Conservation (phyloP, 768 basidiomycete species). For the Lyophyllum semitale region DNA sequence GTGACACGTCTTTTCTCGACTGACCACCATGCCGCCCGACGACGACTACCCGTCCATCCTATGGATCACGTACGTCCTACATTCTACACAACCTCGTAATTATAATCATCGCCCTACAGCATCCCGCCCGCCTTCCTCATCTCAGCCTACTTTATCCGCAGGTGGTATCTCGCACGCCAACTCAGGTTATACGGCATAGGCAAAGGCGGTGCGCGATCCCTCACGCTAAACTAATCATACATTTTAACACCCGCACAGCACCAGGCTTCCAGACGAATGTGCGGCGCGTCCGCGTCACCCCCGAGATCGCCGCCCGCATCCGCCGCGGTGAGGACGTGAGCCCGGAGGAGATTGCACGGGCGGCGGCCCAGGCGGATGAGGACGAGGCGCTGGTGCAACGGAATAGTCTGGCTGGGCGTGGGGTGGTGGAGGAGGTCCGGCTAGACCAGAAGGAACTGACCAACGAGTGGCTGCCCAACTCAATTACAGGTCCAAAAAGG, state of each 20-base stretch:
- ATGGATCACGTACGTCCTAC: constrained; percentile 46
- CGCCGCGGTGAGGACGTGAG: constrained; percentile 53
- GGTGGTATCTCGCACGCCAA: constrained; percentile 49
- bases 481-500: constrained; percentile 45
- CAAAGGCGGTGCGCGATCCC: constrained; percentile 46
- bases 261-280: constrained; percentile 60
- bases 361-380: constrained; percentile 42
- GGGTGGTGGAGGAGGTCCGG: constrained; percentile 10
- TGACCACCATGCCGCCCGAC: constrained; percentile 5
- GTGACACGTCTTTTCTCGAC: constrained; percentile 1
- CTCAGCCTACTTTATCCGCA: constrained; percentile 47
- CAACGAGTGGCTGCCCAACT: constrained; percentile 57
- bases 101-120: constrained; percentile 24
- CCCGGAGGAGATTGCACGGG: constrained; percentile 52
- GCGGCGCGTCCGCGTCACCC: constrained; percentile 48
- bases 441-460: constrained; percentile 19
- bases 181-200: constrained; percentile 53
- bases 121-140: constrained; percentile 46
- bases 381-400: constrained; percentile 20
- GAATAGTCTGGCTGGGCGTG: constrained; percentile 14
- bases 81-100: not conserved
- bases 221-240: not conserved
- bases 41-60: constrained; percentile 42
- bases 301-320: constrained; percentile 55
- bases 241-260: constrained; percentile 29